Base-by-base conservation (phyloP, 139 green algal genomes). In the Marvania coccoides region DNA sequence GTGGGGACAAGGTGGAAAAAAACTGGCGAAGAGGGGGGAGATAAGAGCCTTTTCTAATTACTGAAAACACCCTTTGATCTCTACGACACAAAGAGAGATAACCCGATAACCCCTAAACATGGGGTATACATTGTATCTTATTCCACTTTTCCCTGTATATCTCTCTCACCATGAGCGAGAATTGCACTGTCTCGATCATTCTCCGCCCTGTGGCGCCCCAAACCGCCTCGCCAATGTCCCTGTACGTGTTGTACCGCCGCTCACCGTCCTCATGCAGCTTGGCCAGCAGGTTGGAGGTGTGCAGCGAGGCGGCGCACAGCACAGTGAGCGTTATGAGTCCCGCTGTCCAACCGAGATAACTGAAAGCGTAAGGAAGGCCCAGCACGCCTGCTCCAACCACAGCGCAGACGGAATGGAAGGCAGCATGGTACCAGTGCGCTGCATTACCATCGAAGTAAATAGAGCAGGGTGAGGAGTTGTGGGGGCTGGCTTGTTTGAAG, bases 301-400 rank as follows among this genome's bases (percentile, higher is more conserved):
- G 87, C 6, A 88, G 59, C 19, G 70, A 78, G 33, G 38, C 56
- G 4, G n/a, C 57, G 28, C 38, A 67, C 6, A 75, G 53, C 14
- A 63, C 15, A 10, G 51, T 67, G 14, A 84, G 75, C 12, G 37
- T 15, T 28, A 71, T 36, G 13, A 85, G 28, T 24, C 75, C 75
- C 5, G 2, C 62, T 42, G 40, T 61, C 69, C 67, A 87, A 13
- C 76, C 78, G 23, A 87, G 63, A 42, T 78, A 84, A 4, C 48
- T 71, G 48, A 88, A 78, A 0, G 82, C 58, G 36, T 88, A 72
- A n/a, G 82, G 82, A 31, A 88, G 47, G 37, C 73, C 77, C 26
- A 85, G 65, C 19, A 87, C 74, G 6, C 73, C 72, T 6, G 76
- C 76, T 1, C 79, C 76, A 19, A 88, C 76, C 14, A 87, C 78